Percentiles rank a stretch among this genome's conserved stretches.
phyloP scores from a whole-genome alignment of 805 yeast species.

The Candida peoriensis region DNA sequence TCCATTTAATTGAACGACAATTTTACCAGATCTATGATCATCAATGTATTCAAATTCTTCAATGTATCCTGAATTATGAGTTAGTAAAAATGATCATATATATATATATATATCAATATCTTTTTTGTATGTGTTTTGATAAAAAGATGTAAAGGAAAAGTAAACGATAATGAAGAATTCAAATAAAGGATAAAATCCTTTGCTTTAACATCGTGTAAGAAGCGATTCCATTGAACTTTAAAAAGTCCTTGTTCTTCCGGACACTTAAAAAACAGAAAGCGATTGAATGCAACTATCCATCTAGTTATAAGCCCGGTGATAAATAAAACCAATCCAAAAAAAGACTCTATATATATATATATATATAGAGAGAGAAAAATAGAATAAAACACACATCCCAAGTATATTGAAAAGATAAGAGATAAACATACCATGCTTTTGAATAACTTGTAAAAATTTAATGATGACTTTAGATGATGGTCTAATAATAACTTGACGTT shows the following conservation, averaged over 20 bases:
- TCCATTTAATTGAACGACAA: constrained; percentile 94
- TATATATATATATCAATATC: too few relatives aligned
- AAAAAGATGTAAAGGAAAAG: constrained; percentile 28
- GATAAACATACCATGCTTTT: constrained; percentile 88
- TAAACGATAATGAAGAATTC: constrained; percentile 27
- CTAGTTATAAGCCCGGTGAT: constrained; percentile 96
- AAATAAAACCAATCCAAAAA: neutral
- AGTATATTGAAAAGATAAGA: neutral
- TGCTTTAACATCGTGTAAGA: constrained; percentile 31
- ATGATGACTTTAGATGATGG: constrained; percentile 97
- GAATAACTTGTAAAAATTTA: constrained; percentile 95
- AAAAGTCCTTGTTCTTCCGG: constrained; percentile 61
- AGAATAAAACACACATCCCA: too few relatives aligned
- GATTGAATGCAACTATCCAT: constrained; percentile 83
- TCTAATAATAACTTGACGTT: constrained; percentile 96
- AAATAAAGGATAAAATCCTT: constrained; percentile 5
- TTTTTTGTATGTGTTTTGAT: too few relatives aligned
- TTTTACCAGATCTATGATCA: constrained; percentile 98
- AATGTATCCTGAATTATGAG: constrained; percentile 50
- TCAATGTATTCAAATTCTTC: constrained; percentile 97
- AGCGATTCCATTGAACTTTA: constrained; percentile 16
- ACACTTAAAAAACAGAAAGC: constrained; percentile 96
- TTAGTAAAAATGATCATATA: constrained; percentile 9
- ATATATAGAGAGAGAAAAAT: neutral
- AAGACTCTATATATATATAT: neutral